Evolutionary conservation across 371 early-diverging fungal species (phyloP), one percentile per base, ranked within the genome.

Genomic region (Fennellomyces sp.): DNA sequence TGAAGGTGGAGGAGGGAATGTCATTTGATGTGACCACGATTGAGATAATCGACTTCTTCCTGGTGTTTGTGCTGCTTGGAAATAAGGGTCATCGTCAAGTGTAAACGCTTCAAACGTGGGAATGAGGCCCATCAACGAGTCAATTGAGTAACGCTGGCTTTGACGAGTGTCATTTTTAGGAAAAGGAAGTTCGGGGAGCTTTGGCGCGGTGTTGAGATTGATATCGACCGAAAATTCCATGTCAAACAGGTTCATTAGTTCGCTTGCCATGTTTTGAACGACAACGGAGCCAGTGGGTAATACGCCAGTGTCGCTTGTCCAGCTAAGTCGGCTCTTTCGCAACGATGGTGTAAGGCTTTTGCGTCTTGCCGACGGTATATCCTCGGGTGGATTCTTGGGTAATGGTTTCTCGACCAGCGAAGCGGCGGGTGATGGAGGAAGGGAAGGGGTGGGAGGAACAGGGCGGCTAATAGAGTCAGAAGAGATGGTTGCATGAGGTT

Each of bases 191-290:
- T 73, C 74, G 10, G 76, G 81, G 49, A 75, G 65, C 42, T 67
- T 69, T 6, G 76, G 78, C 4, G 76, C 73, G 12, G 75, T 71
- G 36, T 69, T 66, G 2, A 74, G 56, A 19, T 76, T 68, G 15
- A 78, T 74, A 53, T 80, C 81, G 15, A 80, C 66, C 15, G 71
- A 63, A 33, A 81, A 81, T 19, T 81, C 81, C 81, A 81, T 81
- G 60, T 81, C 78, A 64, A 81, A 81, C 27, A 81, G 49, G 38
- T 66, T 76, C 76, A 78, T 81, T 28, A 81, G 64, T 42, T 81
- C 81, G 30, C 69, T 72, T 23, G 81, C 81, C 64, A 57, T 57
- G 25, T 52, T 52, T 41, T 64, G 64, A 25, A 51, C 58, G 27
- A 58, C 27, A 27, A 23, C 23, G 29, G 56, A 41, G 5, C 45